A percentile compares a stretch with the other conserved stretches of the same genome.
phyloP scores from a whole-genome alignment of 2,329 filamentous ascomycete genomes.

The Didymosphaeria variabile region DNA sequence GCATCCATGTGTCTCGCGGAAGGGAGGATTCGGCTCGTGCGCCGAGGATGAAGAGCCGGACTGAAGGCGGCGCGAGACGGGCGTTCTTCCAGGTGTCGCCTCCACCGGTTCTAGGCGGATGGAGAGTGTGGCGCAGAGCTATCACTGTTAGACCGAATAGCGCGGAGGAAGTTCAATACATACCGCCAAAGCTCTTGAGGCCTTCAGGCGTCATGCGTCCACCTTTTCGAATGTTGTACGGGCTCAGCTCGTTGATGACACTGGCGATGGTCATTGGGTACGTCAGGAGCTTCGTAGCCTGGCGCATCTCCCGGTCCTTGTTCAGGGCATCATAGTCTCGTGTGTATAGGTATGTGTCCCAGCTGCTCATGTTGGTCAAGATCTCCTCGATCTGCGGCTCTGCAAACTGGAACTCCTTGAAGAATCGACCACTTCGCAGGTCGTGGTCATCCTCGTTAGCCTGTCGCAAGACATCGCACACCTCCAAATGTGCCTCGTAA shows the following conservation, averaged over 20 bases:
- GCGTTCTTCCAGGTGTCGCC: slow-evolving; percentile 79
- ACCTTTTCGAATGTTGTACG: slow-evolving; percentile 80
- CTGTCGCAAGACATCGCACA: slow-evolving; percentile 89
- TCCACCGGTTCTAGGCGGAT: slow-evolving; percentile 82
- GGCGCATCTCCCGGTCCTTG: slow-evolving; percentile 87
- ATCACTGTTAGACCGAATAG: slow-evolving; percentile 23
- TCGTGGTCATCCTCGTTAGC: slow-evolving; percentile 99
- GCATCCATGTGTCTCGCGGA: slow-evolving; percentile 91
- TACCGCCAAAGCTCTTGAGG: slow-evolving; percentile 91
- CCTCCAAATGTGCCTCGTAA: slow-evolving; percentile 89
- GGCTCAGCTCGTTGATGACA: slow-evolving; percentile 91
- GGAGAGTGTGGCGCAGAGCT: slow-evolving; percentile 93
- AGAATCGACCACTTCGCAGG: slow-evolving; percentile 85
- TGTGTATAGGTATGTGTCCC: slow-evolving; percentile 96
- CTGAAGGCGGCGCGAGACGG: slow-evolving; percentile 82
- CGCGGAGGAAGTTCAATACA: slow-evolving; percentile 44
- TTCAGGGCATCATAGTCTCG: slow-evolving; percentile 91
- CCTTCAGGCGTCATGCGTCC: slow-evolving; percentile 86
- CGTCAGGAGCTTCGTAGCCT: slow-evolving; percentile 90
- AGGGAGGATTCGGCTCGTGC: slow-evolving; percentile 97
- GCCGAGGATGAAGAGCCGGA: slow-evolving; percentile 91
- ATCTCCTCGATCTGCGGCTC: slow-evolving; percentile 90
- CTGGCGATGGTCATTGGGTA: slow-evolving; percentile 94
- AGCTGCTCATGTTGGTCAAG: slow-evolving; percentile 96
- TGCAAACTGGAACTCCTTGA: slow-evolving; percentile 93